Conservation (phyloP, 176 grass and related monocot species). For the Phragmites australis region DNA sequence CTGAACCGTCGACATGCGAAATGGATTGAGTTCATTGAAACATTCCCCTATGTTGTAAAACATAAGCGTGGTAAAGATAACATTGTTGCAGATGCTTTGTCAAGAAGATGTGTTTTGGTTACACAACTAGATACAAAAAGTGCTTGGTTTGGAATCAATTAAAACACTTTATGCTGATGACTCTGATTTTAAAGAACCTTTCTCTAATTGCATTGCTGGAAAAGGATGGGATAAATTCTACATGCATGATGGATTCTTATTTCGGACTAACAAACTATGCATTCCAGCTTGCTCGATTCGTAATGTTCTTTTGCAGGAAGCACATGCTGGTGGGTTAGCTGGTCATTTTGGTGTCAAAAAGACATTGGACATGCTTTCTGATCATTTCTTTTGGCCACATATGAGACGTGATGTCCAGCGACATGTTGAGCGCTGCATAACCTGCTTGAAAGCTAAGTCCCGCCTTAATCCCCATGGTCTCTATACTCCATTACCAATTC, state of each 20-base stretch:
- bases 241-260: background rate
- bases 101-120: background rate
- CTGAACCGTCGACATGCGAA: background rate
- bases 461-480: background rate
- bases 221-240: background rate
- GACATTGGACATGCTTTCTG: background rate
- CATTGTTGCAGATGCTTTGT: background rate
- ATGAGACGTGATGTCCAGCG: background rate
- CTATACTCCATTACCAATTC: background rate
- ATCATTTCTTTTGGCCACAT: background rate
- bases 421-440: background rate
- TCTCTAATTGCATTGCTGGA: background rate
- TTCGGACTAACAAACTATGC: background rate
- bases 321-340: background rate
- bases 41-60: background rate
- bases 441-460: background rate
- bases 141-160: background rate
- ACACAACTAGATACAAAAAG: background rate
- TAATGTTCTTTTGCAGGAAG: background rate
- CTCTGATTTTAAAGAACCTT: background rate
- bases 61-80: background rate
- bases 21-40: background rate
- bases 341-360: background rate
- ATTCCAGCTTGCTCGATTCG: background rate
- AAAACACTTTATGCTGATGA: background rate